Evolutionary conservation across 2,329 filamentous ascomycete genomes (phyloP).

Genomic region (Capronia coronata): DNA sequence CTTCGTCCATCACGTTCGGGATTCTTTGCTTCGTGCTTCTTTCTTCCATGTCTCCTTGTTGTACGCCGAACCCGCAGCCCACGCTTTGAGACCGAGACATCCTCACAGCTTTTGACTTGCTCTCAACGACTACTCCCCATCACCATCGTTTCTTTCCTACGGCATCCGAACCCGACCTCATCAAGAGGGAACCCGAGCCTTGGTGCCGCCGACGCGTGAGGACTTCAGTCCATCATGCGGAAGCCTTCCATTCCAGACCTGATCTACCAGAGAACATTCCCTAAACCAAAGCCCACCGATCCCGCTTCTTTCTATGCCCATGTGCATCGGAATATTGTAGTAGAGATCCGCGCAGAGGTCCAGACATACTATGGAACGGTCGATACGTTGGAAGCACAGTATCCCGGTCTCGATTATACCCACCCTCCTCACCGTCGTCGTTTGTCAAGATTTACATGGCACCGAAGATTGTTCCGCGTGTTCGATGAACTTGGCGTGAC

Average conservation of each 20-base stretch:
- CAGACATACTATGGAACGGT: slow-evolving; percentile 58
- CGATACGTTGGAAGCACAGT: slow-evolving; percentile 59
- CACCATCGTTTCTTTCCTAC: background rate
- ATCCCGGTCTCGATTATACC: slow-evolving; percentile 60
- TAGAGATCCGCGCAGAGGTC: slow-evolving; percentile 59
- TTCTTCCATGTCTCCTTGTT: background rate
- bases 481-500: slow-evolving; percentile 56
- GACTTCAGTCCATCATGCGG: slow-evolving; percentile 45
- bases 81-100: background rate
- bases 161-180: background rate
- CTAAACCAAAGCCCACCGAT: slow-evolving; percentile 50
- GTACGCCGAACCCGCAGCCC: background rate
- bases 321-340: slow-evolving; percentile 56
- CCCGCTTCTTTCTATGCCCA: slow-evolving; percentile 54
- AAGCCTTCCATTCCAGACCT: slow-evolving; percentile 54
- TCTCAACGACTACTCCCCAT: background rate
- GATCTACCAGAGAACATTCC: slow-evolving; percentile 55
- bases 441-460: slow-evolving; percentile 55
- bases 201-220: background rate
- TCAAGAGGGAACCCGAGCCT: background rate
- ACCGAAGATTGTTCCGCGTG: slow-evolving; percentile 53
- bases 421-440: slow-evolving; percentile 56
- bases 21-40: background rate
- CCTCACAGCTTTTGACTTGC: background rate
- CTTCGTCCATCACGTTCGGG: too few species aligned